phyloP scores from a whole-genome alignment of 495 filamentous ascomycete genomes.

The Aspergillus kassunensis region DNA sequence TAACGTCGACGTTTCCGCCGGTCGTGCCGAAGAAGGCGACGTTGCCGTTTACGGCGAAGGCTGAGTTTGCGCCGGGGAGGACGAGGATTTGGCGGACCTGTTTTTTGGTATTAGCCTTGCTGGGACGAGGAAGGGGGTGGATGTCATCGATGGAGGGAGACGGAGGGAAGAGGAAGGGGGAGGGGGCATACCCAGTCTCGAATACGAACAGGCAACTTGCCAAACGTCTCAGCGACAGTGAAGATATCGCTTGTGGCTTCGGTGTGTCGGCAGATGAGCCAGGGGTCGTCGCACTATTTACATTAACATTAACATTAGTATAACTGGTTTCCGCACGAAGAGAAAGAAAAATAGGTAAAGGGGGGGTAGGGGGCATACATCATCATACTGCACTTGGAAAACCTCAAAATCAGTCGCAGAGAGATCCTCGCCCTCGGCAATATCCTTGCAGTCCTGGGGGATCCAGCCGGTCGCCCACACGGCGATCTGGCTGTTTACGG shows the following conservation, averaged over 20 bases:
- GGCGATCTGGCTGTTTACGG: not conserved
- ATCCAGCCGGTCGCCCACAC: not conserved
- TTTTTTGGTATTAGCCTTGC: not conserved
- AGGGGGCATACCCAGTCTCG: not conserved
- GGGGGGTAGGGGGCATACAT: not conserved
- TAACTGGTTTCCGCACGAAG: too few relatives aligned
- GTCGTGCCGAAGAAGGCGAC: constrained; percentile 8
- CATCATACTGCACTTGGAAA: not conserved
- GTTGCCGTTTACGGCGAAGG: constrained; percentile 8
- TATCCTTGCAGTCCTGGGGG: constrained; percentile 3
- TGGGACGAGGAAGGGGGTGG: not conserved
- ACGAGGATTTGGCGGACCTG: constrained; percentile 4
- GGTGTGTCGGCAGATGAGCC: constrained; percentile 9
- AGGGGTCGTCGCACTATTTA: constrained; percentile 1
- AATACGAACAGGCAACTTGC: not conserved
- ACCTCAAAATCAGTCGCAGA: not conserved
- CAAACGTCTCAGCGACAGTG: not conserved
- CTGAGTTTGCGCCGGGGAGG: constrained; percentile 1
- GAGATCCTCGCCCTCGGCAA: not conserved
- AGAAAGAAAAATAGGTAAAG: too few relatives aligned
- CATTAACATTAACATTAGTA: too few relatives aligned
- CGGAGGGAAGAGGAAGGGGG: not conserved
- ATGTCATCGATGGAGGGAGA: not conserved
- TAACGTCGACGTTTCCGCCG: constrained; percentile 3
- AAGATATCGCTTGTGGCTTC: not conserved